Evolutionary conservation across 768 basidiomycete species (phyloP).

Genomic region (Suillus paluster): DNA sequence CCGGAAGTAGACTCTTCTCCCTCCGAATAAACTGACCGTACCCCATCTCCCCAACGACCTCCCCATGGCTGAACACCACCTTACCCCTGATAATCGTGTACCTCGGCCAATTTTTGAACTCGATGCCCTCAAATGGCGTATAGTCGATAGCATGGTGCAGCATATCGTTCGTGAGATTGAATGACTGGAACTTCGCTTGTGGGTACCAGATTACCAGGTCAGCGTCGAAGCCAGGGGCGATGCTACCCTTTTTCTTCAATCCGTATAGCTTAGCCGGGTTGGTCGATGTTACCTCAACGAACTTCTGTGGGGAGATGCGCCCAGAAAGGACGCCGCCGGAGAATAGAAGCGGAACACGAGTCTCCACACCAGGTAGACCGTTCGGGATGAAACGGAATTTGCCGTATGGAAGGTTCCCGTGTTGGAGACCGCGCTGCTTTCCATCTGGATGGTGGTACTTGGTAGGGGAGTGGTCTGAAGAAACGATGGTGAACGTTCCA

Average conservation of each 20-base stretch:
- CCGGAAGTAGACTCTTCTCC: conserved; percentile 14
- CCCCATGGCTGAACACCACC: conserved; percentile 21
- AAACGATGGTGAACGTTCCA: conserved; percentile 34
- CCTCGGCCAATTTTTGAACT: conserved; percentile 38
- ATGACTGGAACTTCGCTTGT: conserved; percentile 12
- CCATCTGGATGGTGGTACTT: conserved; percentile 32
- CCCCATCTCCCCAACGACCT: conserved; percentile 17
- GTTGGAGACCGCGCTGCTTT: conserved; percentile 25
- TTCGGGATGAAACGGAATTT: conserved; percentile 39
- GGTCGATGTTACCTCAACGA: conserved; percentile 38
- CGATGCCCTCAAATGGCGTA: conserved; percentile 40
- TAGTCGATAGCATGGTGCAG: conserved; percentile 35
- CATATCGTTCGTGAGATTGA: conserved; percentile 27
- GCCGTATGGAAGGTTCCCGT: conserved; percentile 28
- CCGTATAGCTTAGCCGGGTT: conserved; percentile 40
- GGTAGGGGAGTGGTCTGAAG: conserved; percentile 37
- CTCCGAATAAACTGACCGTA: conserved; percentile 19
- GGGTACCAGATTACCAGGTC: conserved; percentile 38
- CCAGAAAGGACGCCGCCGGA: conserved; percentile 35
- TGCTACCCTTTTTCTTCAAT: conserved; percentile 37
- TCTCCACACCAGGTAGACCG: conserved; percentile 40
- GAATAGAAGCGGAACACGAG: conserved; percentile 37
- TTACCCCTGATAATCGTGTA: conserved; percentile 24
- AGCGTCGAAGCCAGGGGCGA: conserved; percentile 39
- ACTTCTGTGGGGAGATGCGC: conserved; percentile 32